These are phyloP conservation scores for Taiwanofungus camphoratus DNA, from an alignment of 1,284 basidiomycete genomes.

Conservation along the genomic window DNA sequence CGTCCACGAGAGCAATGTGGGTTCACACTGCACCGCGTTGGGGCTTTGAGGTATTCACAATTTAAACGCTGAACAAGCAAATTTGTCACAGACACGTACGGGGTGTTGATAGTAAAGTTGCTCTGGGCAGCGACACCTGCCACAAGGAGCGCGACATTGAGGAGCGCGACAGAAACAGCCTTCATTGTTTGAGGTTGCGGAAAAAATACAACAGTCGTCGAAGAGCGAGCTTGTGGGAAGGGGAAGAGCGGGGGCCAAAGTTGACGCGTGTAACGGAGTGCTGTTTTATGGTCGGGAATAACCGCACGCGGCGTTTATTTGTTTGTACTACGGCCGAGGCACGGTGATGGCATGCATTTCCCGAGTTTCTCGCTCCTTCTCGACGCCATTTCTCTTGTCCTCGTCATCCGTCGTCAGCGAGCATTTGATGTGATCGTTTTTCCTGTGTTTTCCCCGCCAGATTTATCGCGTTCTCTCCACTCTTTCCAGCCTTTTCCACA, in stretches of 20 bases:
- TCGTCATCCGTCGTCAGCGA: too few species aligned
- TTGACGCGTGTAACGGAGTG: slow-evolving; percentile 9
- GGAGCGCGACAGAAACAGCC: slow-evolving; percentile 10
- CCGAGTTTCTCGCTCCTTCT: too few species aligned
- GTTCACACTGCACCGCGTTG: slow-evolving; percentile 23
- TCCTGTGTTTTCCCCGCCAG: too few species aligned
- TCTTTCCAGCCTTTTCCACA: too few species aligned
- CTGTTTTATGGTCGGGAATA: slow-evolving; percentile 15
- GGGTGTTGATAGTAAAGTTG: slow-evolving; percentile 25
- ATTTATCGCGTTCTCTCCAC: too few species aligned
- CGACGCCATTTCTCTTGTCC: too few species aligned
- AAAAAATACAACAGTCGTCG: slow-evolving; percentile 1
- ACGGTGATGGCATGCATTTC: too few species aligned
- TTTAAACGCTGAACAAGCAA: not conserved
- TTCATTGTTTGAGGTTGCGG: slow-evolving; percentile 18
- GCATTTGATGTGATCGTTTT: too few species aligned
- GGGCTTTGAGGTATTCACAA: slow-evolving; percentile 10
- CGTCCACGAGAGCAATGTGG: slow-evolving; percentile 21
- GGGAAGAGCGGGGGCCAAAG: slow-evolving; percentile 16
- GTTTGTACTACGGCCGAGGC: too few species aligned
- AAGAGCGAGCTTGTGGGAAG: slow-evolving; percentile 18
- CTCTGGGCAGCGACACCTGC: slow-evolving; percentile 19
- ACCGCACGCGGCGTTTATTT: too few species aligned
- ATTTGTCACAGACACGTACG: slow-evolving; percentile 18
- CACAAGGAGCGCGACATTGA: slow-evolving; percentile 19